phyloP scores from a whole-genome alignment of 2,329 filamentous ascomycete species.

The Botrytis fragariae region DNA sequence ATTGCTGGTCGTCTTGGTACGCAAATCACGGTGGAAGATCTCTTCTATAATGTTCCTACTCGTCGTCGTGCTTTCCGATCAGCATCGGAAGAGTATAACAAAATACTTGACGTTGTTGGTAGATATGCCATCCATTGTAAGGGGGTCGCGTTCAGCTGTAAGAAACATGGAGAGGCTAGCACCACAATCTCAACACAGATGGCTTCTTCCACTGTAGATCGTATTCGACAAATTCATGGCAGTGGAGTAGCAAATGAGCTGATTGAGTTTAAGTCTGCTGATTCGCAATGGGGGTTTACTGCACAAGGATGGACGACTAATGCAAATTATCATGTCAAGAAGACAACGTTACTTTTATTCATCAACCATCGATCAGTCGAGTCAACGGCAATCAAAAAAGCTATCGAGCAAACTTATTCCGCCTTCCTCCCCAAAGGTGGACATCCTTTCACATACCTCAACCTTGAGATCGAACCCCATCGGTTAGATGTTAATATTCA shows the following conservation, averaged over 20 bases:
- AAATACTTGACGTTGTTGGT: slow-evolving; percentile 92
- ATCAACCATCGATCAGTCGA: slow-evolving; percentile 97
- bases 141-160: slow-evolving; percentile 92
- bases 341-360: slow-evolving; percentile 83
- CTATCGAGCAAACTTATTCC: slow-evolving; percentile 85
- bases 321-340: slow-evolving; percentile 92
- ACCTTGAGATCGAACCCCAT: slow-evolving; percentile 85
- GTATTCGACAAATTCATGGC: slow-evolving; percentile 88
- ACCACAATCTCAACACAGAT: slow-evolving; percentile 77
- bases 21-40: slow-evolving; percentile 92
- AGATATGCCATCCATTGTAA: slow-evolving; percentile 89
- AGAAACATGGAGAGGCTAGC: slow-evolving; percentile 87
- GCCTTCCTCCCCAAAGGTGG: slow-evolving; percentile 88
- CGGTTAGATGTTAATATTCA: slow-evolving; percentile 97
- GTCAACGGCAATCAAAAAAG: slow-evolving; percentile 82
- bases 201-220: slow-evolving; percentile 69
- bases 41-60: slow-evolving; percentile 95
- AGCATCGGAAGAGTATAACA: slow-evolving; percentile 91
- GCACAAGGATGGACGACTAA: slow-evolving; percentile 81
- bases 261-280: slow-evolving; percentile 68
- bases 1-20: slow-evolving; percentile 86
- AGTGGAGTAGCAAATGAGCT: slow-evolving; percentile 83
- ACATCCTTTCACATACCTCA: slow-evolving; percentile 91
- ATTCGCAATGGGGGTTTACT: slow-evolving; percentile 79
- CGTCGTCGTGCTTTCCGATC: slow-evolving; percentile 87